Conservation (phyloP, 2,329 filamentous ascomycete genomes). For the Aspergillus tanneri region DNA sequence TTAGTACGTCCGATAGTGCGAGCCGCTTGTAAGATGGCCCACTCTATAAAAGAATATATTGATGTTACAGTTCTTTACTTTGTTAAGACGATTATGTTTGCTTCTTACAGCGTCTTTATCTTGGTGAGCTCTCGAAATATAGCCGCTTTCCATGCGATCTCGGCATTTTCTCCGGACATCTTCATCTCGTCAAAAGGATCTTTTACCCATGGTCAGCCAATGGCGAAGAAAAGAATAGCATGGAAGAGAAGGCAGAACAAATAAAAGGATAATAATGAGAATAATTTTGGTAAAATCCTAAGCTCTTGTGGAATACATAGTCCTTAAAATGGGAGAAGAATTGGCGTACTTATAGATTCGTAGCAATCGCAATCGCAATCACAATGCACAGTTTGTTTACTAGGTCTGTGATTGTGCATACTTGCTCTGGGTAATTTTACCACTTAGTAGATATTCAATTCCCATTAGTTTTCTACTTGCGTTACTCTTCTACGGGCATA, state of each 20-base stretch:
- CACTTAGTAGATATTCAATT: no score
- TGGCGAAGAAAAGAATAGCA: not conserved
- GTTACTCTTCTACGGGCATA: no score
- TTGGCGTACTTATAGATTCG: no score
- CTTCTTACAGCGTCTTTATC: constrained; percentile 1
- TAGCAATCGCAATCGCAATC: no score
- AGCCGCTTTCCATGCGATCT: not conserved
- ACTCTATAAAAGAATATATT: constrained; percentile 3
- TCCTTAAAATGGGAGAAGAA: no score
- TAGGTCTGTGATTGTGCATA: no score
- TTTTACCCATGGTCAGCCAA: constrained; percentile 7
- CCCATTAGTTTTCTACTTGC: no score
- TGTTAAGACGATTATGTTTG: constrained; percentile 1
- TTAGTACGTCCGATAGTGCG: not conserved
- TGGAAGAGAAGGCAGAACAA: not conserved
- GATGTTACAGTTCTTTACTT: not conserved
- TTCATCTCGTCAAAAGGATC: constrained; percentile 1
- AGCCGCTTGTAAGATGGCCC: not conserved
- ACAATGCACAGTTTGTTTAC: no score
- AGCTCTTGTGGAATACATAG: no score
- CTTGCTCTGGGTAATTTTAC: no score
- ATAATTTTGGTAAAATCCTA: constrained; percentile 2
- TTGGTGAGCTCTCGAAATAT: constrained; percentile 6
- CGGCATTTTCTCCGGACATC: not conserved
- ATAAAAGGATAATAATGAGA: not conserved